Evolutionary conservation across 1,284 basidiomycete genomes (phyloP).

Genomic region (Sanguinoderma infundibulare): DNA sequence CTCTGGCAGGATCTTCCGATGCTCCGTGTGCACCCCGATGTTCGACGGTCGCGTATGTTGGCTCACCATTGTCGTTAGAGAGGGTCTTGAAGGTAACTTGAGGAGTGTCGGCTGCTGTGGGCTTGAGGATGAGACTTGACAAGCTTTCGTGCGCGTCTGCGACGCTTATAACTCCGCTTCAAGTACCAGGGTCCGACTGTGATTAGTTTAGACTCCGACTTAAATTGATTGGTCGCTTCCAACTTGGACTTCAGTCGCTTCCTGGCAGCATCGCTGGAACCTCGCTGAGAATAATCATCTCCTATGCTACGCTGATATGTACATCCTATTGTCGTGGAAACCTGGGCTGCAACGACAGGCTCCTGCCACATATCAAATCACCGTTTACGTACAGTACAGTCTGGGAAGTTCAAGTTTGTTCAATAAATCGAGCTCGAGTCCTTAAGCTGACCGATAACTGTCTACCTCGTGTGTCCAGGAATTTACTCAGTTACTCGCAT

Average conservation of each 20-base stretch:
- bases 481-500: neutral
- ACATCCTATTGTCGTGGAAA: too few species aligned
- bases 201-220: neutral
- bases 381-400: too few species aligned
- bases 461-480: neutral
- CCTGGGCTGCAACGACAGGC: too few species aligned
- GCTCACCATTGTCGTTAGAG: slow-evolving; percentile 51
- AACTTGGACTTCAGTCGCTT: too few species aligned
- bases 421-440: too few species aligned
- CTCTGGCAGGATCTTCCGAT: slow-evolving; percentile 30
- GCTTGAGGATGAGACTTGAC: slow-evolving; percentile 39
- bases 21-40: slow-evolving; percentile 39
- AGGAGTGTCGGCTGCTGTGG: slow-evolving; percentile 29
- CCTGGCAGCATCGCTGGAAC: too few species aligned
- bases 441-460: neutral
- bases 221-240: neutral
- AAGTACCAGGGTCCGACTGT: neutral
- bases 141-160: slow-evolving; percentile 6
- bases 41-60: slow-evolving; percentile 16
- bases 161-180: slow-evolving; percentile 12
- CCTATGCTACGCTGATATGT: too few species aligned
- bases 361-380: too few species aligned
- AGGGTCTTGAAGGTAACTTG: slow-evolving; percentile 28
- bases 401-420: too few species aligned
- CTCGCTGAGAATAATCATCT: too few species aligned